Evolutionary conservation across 495 filamentous ascomycete genomes (phyloP), one percentile per base, ranked within the genome.

Genomic region (Letharia lupina): DNA sequence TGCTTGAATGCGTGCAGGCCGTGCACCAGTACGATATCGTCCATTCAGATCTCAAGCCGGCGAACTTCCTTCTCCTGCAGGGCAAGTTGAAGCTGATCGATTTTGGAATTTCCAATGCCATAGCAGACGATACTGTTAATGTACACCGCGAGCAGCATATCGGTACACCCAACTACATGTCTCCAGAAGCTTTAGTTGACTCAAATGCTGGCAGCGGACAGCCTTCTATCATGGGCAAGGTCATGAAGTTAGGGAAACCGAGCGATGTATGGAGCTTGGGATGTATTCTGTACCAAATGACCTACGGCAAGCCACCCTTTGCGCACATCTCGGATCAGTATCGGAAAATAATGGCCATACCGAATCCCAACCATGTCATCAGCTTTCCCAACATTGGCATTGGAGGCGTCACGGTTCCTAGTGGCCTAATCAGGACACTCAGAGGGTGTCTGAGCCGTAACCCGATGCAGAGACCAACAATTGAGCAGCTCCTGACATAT

Each of bases 121-220:
- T 98, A 71, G 64, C 94, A 71, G 94, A 98, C 69, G 85, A 96
- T 75, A 98, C 94, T 1, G 90, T 97, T 71, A 98, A 98, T 69
- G 93, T 98, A 31, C 93, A 98, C 74, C 89, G 94, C 64, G 95
- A 98, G 70, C 89, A 89, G 23, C 91, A 96, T 75, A 86, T 97
- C 65, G 94, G 94, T 37, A 98, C 94, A 2, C 91, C 95, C 3
- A 98, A 96, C 74, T 98, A 98, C 81, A 98, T 98, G 95, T 93
- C 91, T 4, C 94, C 94, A 1, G 94, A 98, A 75, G 89, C 89
- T 31, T 80, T 98, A 70, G 84, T 93, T 67, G 95, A 98, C 75
- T 91, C 87, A 5, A 96, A 95, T 70, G 86, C 82, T 37, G 80
- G 82, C 12, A 75, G 82, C 60, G 80, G 85, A 9, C 74, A 84